A percentile compares a stretch with the other conserved stretches of the same genome.
Evolutionary conservation across 2,329 filamentous ascomycete species (phyloP).

Genomic region (Phaeosphaeriaceae sp.): DNA sequence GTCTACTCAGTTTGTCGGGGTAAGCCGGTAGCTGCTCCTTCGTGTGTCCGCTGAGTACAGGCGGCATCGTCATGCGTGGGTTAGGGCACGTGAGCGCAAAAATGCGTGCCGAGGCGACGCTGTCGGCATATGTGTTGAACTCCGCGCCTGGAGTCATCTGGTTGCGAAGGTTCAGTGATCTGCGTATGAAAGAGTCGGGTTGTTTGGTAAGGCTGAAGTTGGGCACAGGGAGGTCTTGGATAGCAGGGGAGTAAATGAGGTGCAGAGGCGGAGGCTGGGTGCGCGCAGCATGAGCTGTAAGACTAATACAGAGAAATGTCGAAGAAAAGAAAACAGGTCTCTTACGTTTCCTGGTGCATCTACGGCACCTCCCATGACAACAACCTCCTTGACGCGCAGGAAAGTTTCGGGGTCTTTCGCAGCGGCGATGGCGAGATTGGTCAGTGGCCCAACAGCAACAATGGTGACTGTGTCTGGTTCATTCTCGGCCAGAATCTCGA

Average conservation of each 20-base stretch:
- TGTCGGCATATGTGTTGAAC: slow-evolving; percentile 94
- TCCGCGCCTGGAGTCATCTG: slow-evolving; percentile 80
- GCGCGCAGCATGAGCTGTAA: slow-evolving; percentile 14
- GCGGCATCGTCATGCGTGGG: slow-evolving; percentile 82
- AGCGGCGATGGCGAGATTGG: slow-evolving; percentile 90
- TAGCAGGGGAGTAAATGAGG: slow-evolving; percentile 24
- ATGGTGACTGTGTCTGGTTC: slow-evolving; percentile 87
- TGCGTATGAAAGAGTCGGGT: slow-evolving; percentile 41
- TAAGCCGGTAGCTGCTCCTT: slow-evolving; percentile 46
- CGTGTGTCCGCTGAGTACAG: slow-evolving; percentile 57
- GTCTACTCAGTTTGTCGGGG: slow-evolving; percentile 49
- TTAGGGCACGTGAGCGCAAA: slow-evolving; percentile 60
- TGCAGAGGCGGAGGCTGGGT: slow-evolving; percentile 30
- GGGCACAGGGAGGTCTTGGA: slow-evolving; percentile 34
- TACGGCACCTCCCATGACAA: slow-evolving; percentile 94
- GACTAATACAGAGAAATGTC: neutral
- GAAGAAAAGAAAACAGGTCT: slow-evolving; percentile 4
- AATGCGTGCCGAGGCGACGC: slow-evolving; percentile 56
- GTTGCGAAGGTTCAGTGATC: slow-evolving; percentile 42
- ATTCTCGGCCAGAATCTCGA: slow-evolving; percentile 83
- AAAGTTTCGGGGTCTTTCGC: slow-evolving; percentile 89
- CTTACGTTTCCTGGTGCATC: slow-evolving; percentile 75
- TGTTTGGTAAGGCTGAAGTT: slow-evolving; percentile 50
- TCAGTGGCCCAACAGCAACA: slow-evolving; percentile 86
- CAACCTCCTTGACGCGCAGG: slow-evolving; percentile 84